phyloP scores from a whole-genome alignment of 306 rosid species.

The Purshia tridentata region DNA sequence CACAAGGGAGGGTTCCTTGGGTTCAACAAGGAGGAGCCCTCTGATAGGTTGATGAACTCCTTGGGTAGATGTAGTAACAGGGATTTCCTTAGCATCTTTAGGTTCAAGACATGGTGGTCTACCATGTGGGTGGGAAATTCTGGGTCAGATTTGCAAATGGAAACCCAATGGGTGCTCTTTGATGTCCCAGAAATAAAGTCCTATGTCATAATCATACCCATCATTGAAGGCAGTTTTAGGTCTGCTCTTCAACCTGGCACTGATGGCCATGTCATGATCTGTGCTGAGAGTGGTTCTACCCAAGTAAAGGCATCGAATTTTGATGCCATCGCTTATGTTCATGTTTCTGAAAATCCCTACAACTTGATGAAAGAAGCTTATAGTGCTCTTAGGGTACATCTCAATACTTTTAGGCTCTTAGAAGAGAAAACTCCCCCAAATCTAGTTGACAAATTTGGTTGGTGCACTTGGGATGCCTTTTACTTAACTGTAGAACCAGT shows the following conservation, averaged over 20 bases:
- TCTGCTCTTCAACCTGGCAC: conserved; percentile 70
- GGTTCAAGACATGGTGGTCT: conserved; percentile 99
- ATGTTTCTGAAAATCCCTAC: conserved; percentile 70
- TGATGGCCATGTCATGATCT: conserved; percentile 55
- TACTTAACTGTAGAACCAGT: conserved; percentile 66
- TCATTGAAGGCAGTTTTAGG: conserved; percentile 66
- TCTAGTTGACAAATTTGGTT: conserved; percentile 70
- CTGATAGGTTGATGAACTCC: conserved; percentile 58
- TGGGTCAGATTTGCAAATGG: conserved; percentile 83
- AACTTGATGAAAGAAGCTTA: conserved; percentile 73
- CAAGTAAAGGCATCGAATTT: conserved; percentile 49
- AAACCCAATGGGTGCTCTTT: conserved; percentile 80
- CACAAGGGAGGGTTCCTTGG: conserved; percentile 84
- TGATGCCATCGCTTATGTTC: conserved; percentile 58
- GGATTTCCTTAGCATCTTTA: conserved; percentile 65
- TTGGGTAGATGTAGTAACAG: conserved; percentile 56
- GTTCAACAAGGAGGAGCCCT: conserved; percentile 44
- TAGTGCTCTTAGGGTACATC: conserved; percentile 66
- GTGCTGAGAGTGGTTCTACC: conserved; percentile 79
- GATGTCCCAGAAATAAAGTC: conserved; percentile 65
- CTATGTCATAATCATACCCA: conserved; percentile 59
- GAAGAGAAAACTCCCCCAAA: conserved; percentile 70
- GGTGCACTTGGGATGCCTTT: conserved; percentile 98
- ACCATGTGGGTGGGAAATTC: conserved; percentile 85
- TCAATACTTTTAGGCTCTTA: conserved; percentile 62